Percentiles rank a stretch among this genome's conserved stretches.
Evolutionary conservation across 73 alveolate genomes (phyloP).

Genomic region (Effrenium voratum): DNA sequence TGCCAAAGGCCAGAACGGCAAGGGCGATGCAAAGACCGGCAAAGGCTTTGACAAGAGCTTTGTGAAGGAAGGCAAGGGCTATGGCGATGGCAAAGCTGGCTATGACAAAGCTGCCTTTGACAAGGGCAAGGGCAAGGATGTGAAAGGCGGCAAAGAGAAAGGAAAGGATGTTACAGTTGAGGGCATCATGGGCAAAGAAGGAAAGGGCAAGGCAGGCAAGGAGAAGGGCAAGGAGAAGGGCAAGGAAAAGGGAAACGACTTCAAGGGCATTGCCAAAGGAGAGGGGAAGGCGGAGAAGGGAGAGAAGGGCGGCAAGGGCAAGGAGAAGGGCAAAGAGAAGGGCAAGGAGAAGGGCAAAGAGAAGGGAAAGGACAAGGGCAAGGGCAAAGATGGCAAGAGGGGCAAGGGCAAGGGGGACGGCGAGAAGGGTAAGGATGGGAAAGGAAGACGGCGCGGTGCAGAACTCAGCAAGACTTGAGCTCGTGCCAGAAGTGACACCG

Average conservation of each 20-base stretch:
- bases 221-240: neutral
- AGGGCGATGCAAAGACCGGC: neutral
- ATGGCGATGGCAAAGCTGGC: neutral
- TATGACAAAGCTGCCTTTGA: too few species aligned
- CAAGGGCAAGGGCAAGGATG: constrained; percentile 1
- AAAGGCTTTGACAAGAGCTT: too few species aligned
- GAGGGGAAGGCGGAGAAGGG: neutral
- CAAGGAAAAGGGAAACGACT: neutral
- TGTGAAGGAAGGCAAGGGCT: neutral
- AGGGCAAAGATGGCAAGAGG: constrained; percentile 21
- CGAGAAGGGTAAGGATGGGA: constrained; percentile 29
- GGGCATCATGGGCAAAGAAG: constrained; percentile 2
- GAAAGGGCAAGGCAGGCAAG: neutral
- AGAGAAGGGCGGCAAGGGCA: too few species aligned
- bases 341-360: constrained; percentile 21
- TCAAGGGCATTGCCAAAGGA: too few species aligned
- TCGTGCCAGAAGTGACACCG: neutral
- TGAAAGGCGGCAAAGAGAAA: neutral
- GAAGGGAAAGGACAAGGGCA: neutral
- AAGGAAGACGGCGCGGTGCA: constrained; percentile 34
- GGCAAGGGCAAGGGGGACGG: constrained; percentile 28
- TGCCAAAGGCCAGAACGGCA: neutral
- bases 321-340: constrained; percentile 23
- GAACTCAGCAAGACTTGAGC: neutral
- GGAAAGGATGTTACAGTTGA: neutral